Evolutionary conservation across 106 monocot genomes (phyloP).

Genomic region (Alisma plantagoaquatica): DNA sequence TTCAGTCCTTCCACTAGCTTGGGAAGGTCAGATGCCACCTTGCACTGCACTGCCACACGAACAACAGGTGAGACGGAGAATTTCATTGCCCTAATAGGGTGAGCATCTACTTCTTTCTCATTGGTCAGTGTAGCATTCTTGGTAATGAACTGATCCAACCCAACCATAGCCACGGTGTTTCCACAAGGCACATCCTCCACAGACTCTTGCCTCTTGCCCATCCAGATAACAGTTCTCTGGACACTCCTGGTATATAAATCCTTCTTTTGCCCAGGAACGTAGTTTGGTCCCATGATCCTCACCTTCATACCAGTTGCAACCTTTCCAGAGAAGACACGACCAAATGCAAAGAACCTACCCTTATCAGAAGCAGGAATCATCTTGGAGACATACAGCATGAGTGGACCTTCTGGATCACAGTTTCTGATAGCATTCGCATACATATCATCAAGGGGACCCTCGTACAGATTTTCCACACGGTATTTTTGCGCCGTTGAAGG

Average conservation of each 20-base stretch:
- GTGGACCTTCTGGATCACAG: slow-evolving; percentile 38
- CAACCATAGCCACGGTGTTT: slow-evolving; percentile 46
- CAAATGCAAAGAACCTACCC: slow-evolving; percentile 45
- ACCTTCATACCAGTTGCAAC: slow-evolving; percentile 38
- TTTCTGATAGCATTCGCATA: slow-evolving; percentile 38
- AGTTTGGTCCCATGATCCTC: slow-evolving; percentile 42
- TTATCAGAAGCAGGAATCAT: slow-evolving; percentile 50
- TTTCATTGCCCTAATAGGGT: slow-evolving; percentile 41
- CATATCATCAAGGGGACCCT: slow-evolving; percentile 38
- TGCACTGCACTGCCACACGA: slow-evolving; percentile 41
- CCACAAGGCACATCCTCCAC: slow-evolving; percentile 52
- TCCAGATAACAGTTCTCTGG: slow-evolving; percentile 50
- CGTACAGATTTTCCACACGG: slow-evolving; percentile 44
- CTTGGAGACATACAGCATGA: slow-evolving; percentile 45
- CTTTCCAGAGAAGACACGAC: slow-evolving; percentile 36
- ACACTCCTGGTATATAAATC: slow-evolving; percentile 40
- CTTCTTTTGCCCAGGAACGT: slow-evolving; percentile 48
- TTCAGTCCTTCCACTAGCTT: slow-evolving; percentile 45
- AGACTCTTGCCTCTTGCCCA: slow-evolving; percentile 45
- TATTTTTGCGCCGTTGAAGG: slow-evolving; percentile 34
- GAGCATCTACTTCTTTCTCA: slow-evolving; percentile 43
- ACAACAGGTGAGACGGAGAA: slow-evolving; percentile 47
- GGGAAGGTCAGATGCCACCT: slow-evolving; percentile 44
- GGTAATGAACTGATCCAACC: slow-evolving; percentile 42
- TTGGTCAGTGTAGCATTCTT: slow-evolving; percentile 45